These are phyloP conservation scores for Chloroidium sp. DNA, from an alignment of 163 green algal genomes.

Conservation along the genomic window DNA sequence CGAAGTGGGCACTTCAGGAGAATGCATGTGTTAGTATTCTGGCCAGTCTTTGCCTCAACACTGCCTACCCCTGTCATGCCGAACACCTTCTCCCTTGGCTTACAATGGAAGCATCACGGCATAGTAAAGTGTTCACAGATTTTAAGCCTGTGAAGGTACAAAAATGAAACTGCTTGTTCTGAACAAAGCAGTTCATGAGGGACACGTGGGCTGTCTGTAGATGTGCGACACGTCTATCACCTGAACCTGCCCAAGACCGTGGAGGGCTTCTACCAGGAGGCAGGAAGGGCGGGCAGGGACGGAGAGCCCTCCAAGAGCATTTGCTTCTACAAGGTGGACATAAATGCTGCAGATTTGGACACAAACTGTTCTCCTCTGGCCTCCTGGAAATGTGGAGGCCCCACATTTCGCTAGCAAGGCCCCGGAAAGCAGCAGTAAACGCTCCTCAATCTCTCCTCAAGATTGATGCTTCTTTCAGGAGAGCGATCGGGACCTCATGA, in stretches of 20 bases:
- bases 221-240: slow-evolving; percentile 41
- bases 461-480: too few relatives aligned
- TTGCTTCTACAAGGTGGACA: slow-evolving; percentile 18
- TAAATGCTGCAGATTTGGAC: background rate
- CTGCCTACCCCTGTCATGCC: background rate
- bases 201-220: slow-evolving; percentile 5
- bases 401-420: background rate
- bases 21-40: too few relatives aligned
- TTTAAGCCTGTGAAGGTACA: too few relatives aligned
- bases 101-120: too few relatives aligned
- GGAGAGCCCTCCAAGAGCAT: slow-evolving; percentile 21
- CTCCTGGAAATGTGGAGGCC: background rate
- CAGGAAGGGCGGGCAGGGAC: slow-evolving; percentile 31
- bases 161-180: too few relatives aligned
- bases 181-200: too few relatives aligned
- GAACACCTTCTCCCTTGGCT: too few relatives aligned
- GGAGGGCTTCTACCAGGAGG: slow-evolving; percentile 39
- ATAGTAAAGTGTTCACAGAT: too few relatives aligned
- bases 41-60: background rate
- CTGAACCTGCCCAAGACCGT: slow-evolving; percentile 36
- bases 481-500: too few relatives aligned
- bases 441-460: too few relatives aligned
- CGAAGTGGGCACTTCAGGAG: too few relatives aligned
- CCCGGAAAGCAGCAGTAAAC: background rate
- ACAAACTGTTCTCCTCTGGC: background rate